These are phyloP conservation scores for Aureobasidium uvarum DNA, from an alignment of 2,329 filamentous ascomycete species.

Conservation along the genomic window DNA sequence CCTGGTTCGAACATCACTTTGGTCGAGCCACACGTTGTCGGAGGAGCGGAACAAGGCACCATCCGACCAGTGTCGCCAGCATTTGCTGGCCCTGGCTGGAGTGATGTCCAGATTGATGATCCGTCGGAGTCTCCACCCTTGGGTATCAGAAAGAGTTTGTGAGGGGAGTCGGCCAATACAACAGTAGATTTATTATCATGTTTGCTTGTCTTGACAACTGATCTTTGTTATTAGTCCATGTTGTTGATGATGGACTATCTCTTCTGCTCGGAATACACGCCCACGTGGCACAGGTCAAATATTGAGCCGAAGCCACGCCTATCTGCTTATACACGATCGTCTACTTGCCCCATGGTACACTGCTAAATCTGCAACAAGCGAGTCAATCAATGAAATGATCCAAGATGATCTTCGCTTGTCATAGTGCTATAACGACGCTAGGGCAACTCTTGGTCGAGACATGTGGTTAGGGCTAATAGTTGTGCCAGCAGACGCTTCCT, in stretches of 20 bases:
- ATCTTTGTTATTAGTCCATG: too few species aligned
- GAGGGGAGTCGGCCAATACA: too few species aligned
- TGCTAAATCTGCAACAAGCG: background rate
- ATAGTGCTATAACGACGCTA: background rate
- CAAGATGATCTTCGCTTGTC: background rate
- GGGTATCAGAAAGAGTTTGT: background rate
- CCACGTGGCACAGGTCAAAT: background rate
- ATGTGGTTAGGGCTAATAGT: background rate
- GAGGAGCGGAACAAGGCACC: background rate
- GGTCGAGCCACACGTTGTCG: background rate
- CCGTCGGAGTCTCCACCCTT: background rate
- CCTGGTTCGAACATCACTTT: background rate
- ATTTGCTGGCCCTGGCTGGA: background rate
- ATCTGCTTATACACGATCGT: conserved; percentile 8
- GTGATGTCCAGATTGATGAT: background rate
- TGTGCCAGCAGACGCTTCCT: too few species aligned
- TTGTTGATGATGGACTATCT: too few species aligned
- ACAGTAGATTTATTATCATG: background rate
- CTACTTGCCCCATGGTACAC: background rate
- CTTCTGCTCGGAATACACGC: too few species aligned
- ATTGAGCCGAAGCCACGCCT: background rate
- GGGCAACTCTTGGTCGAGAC: background rate
- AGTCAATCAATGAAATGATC: background rate
- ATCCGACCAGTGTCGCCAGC: background rate
- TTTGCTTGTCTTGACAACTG: too few species aligned